Percentiles rank a stretch among this genome's conserved stretches.
These are phyloP conservation scores for Mycena pura DNA, from an alignment of 768 basidiomycete species.

Conservation along the genomic window DNA sequence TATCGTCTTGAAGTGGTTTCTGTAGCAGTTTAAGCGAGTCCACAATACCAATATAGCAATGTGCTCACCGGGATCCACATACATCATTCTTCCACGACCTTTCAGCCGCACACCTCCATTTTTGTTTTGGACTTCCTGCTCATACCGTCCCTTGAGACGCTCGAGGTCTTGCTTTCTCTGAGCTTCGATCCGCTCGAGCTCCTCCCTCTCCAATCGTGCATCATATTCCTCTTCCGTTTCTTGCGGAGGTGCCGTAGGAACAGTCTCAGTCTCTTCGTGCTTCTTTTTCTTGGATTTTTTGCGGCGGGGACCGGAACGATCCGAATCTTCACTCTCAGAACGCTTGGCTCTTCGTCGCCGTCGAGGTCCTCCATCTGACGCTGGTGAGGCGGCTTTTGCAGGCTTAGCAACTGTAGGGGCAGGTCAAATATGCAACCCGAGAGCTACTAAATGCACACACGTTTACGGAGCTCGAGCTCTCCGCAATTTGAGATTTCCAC, in stretches of 20 bases:
- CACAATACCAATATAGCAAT: slow-evolving; percentile 3
- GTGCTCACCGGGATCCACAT: slow-evolving; percentile 58
- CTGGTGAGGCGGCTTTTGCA: slow-evolving; percentile 17
- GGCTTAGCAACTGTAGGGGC: slow-evolving; percentile 20
- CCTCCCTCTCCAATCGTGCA: slow-evolving; percentile 69
- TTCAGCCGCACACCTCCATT: slow-evolving; percentile 67
- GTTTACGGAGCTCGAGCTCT: slow-evolving; percentile 76
- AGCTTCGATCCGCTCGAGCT: slow-evolving; percentile 61
- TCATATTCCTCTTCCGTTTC: slow-evolving; percentile 82
- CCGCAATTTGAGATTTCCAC: slow-evolving; percentile 81
- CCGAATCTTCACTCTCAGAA: slow-evolving; percentile 37
- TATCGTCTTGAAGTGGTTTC: slow-evolving; percentile 19
- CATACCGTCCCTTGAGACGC: slow-evolving; percentile 48
- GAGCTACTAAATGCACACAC: slow-evolving; percentile 11
- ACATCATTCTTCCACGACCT: slow-evolving; percentile 77
- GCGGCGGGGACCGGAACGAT: slow-evolving; percentile 23
- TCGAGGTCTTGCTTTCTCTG: slow-evolving; percentile 56
- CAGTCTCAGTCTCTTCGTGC: slow-evolving; percentile 22
- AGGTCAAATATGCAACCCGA: neutral
- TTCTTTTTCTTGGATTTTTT: slow-evolving; percentile 33
- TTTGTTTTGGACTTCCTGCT: slow-evolving; percentile 38
- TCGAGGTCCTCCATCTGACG: slow-evolving; percentile 13
- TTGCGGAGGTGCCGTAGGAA: slow-evolving; percentile 27
- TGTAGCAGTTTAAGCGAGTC: neutral
- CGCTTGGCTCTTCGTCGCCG: slow-evolving; percentile 23